Conservation (phyloP, 2,329 filamentous ascomycete genomes). For the Gnomoniopsis sp. region DNA sequence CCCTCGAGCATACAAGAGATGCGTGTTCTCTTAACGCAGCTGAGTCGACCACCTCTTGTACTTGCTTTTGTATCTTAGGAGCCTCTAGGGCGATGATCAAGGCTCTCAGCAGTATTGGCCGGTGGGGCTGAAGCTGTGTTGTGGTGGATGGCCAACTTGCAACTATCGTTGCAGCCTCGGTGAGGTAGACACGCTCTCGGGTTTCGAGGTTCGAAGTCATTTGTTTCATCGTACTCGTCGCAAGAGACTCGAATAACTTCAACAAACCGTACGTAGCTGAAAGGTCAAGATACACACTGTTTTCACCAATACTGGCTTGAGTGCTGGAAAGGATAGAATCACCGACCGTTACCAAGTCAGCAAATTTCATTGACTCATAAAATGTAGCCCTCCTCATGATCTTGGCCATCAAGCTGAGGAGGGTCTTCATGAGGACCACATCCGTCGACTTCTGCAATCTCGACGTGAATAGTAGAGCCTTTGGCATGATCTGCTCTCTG, state of each 20-base stretch:
- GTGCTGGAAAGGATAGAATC: constrained; percentile 14
- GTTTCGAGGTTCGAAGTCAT: constrained; percentile 19
- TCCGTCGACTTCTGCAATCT: constrained; percentile 13
- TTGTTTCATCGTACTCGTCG: constrained; percentile 13
- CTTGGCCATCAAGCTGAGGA: constrained; percentile 45
- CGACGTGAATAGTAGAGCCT: constrained; percentile 27
- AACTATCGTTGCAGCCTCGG: constrained; percentile 1
- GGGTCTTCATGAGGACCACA: constrained; percentile 25
- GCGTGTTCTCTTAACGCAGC: not conserved
- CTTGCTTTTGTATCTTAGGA: constrained; percentile 2
- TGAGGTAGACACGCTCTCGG: constrained; percentile 19
- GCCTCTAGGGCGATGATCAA: constrained; percentile 5
- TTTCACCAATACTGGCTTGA: not conserved
- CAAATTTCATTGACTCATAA: constrained; percentile 44
- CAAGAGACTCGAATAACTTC: constrained; percentile 13
- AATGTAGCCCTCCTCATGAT: constrained; percentile 50
- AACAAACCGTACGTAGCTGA: constrained; percentile 5
- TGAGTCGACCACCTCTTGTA: not conserved
- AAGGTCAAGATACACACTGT: not conserved
- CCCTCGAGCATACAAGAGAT: not conserved
- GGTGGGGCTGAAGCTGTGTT: not conserved
- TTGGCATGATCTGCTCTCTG: constrained; percentile 40
- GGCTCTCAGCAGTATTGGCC: constrained; percentile 7
- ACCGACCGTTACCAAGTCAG: constrained; percentile 31
- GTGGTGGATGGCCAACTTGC: constrained; percentile 3